Evolutionary conservation across 345 rosid genomes (phyloP), one percentile per base, ranked within the genome.

Genomic region (Stellera chamaejasme): DNA sequence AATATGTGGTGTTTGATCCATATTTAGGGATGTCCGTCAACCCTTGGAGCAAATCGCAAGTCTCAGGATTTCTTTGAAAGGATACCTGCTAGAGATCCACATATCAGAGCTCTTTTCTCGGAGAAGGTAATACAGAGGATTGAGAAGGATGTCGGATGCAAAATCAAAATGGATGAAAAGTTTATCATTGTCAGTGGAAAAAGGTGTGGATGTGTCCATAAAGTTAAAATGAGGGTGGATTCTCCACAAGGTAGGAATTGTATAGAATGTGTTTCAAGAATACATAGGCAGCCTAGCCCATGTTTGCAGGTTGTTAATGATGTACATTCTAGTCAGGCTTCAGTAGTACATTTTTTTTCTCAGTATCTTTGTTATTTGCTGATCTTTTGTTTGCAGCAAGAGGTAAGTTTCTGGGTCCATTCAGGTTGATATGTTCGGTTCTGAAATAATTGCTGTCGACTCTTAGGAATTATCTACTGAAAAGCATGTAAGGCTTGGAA

Each of bases 161-260:
- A 82, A 78, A 69, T 93, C 63, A 89, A 82, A 72, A 79, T 90
- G 83, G 96, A 93, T 28, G 97, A 93, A 51, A 89, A 93, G 72
- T 93, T 93, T 71, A 58, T 93, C 55, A 80, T 93, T 59, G 99
- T 93, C 56, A 90, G 92, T 74, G 99, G 99, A 57, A 87, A 93
- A 93, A 70, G 99, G 99, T 68, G 95, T 87, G 56, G 99, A 93
- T 87, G 95, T 66, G 96, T 87, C 72, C 95, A 82, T 73, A 89
- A 75, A 72, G 66, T 85, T 58, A 93, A 83, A 63, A 83, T 50
- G 97, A 74, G 54, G 79, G 85, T 62, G 85, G 79, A 70, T 81
- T 87, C 96, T 69, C 96, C 97, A 69, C 99, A 89, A 93, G 99
- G 99, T 90, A 93, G 97, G 99, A 73, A 77, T 74, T 70, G 80